phyloP scores from a whole-genome alignment of 1,284 basidiomycete species.

The Ceratobasidium sp. region DNA sequence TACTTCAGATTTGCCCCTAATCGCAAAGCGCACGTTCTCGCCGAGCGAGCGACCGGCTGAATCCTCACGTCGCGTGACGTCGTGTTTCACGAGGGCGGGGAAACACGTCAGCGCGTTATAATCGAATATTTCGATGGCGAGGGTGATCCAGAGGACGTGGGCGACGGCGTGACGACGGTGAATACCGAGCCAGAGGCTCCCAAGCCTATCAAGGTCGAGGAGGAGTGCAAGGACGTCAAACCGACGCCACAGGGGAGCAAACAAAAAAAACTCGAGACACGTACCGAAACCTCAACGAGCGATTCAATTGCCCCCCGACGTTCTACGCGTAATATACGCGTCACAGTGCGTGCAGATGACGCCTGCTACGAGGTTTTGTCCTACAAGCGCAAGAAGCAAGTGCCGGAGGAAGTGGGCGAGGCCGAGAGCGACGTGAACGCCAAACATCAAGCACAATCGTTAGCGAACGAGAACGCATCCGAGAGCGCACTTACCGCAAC shows the following conservation, averaged over 20 bases:
- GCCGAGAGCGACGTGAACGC: too few species aligned
- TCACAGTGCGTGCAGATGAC: too few species aligned
- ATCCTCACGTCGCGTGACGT: constrained; percentile 28
- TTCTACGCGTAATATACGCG: too few species aligned
- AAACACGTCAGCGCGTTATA: background rate
- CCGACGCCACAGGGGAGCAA: background rate
- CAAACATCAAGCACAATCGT: too few species aligned
- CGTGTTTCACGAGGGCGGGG: constrained; percentile 11
- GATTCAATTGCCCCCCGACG: too few species aligned
- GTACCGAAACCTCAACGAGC: background rate
- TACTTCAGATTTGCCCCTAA: constrained; percentile 26
- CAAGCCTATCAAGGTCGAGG: background rate
- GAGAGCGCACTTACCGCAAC: too few species aligned
- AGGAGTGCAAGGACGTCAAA: too few species aligned
- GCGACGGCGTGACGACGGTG: too few species aligned
- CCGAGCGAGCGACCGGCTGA: background rate
- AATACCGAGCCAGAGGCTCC: background rate
- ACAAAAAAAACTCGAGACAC: background rate
- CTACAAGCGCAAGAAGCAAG: too few species aligned
- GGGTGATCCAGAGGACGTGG: background rate
- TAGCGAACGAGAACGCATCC: too few species aligned
- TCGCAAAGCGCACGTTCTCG: constrained; percentile 17
- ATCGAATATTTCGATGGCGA: background rate
- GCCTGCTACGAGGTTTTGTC: too few species aligned
- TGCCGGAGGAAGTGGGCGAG: too few species aligned